Base-by-base conservation (phyloP, 139 green algal species). In the Spirogloea muscicola region DNA sequence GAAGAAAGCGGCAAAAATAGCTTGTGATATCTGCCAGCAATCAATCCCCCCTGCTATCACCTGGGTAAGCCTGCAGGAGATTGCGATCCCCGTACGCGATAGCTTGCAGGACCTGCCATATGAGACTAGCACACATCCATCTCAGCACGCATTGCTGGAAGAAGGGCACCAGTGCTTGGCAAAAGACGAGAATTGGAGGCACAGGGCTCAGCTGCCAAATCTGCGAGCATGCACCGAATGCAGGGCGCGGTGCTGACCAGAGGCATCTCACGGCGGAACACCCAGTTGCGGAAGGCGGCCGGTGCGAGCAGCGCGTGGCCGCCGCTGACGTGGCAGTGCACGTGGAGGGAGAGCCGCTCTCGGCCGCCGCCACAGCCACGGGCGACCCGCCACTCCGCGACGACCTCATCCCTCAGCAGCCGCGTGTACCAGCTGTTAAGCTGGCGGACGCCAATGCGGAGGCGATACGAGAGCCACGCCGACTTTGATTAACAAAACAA, bases 291-390 rank as follows among this genome's bases (percentile, higher is more conserved):
- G n/a, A 96, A 81, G 49, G 73, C 37, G 0, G 91, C 87, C 1
- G 91, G 91, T 0, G 91, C 91, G 0, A 95, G 81, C 88, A 92
- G 95, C 1, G 77, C 31, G 29, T 80, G 48, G 60, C 91, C 86
- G 0, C 91, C 91, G 74, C 88, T 95, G 36, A 96, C 88, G 69
- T 96, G 91, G 84, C 89, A 96, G 75, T 91, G 89, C 3, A 96
- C 75, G 67, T 96, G 91, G 66, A 96, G 44, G 16, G 68, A 38
- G 4, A 65, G 63, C 27, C 36, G 6, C 3, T 25, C 9, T 16
- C 25, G 38, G 9, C 60, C 33, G 49, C 49, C n/a, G 5, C 6
- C 63, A 16, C 44, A 13, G 44, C 16, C 44, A 16, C 13, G 44
- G 36, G 29, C 29, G 4, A 29, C 36, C 63, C 21, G 49, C 91